Percentiles rank a stretch among this genome's conserved stretches.
Conservation (phyloP, 164 flowering plant species). For the Warburgia ugandensis region DNA sequence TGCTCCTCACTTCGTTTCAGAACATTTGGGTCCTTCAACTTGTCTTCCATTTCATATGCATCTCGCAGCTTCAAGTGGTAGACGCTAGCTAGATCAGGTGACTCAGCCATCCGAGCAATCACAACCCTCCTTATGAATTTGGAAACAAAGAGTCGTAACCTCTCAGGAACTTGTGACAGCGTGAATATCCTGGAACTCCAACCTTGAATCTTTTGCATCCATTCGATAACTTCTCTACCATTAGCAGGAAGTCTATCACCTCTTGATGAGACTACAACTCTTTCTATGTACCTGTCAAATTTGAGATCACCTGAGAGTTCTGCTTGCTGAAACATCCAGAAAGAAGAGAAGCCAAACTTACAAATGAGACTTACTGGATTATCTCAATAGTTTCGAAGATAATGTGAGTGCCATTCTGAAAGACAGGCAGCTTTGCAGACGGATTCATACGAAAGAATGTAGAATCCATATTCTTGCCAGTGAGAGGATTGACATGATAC, state of each 20-base stretch:
- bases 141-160: conserved; percentile 45
- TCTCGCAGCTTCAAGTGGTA: conserved; percentile 75
- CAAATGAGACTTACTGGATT: conserved; percentile 50
- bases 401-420: conserved; percentile 77
- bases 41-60: conserved; percentile 70
- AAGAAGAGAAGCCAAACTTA: not conserved
- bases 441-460: conserved; percentile 78
- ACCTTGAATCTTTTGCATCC: conserved; percentile 85
- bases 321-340: not conserved
- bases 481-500: conserved; percentile 74
- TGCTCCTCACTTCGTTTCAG: conserved; percentile 46
- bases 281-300: conserved; percentile 65
- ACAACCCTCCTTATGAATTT: conserved; percentile 69
- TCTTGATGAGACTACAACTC: conserved; percentile 58
- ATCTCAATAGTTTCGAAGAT: conserved; percentile 70
- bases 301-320: not conserved
- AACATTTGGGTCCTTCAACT: conserved; percentile 42
- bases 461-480: conserved; percentile 83
- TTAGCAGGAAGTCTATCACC: conserved; percentile 18
- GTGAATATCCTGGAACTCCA: conserved; percentile 85
- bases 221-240: conserved; percentile 43
- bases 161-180: conserved; percentile 61
- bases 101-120: conserved; percentile 86
- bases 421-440: conserved; percentile 73
- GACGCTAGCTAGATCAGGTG: conserved; percentile 69